Percentiles rank a stretch among this genome's conserved stretches.
Conservation (phyloP, 441 rosid genomes). For the Populus hybrid region DNA sequence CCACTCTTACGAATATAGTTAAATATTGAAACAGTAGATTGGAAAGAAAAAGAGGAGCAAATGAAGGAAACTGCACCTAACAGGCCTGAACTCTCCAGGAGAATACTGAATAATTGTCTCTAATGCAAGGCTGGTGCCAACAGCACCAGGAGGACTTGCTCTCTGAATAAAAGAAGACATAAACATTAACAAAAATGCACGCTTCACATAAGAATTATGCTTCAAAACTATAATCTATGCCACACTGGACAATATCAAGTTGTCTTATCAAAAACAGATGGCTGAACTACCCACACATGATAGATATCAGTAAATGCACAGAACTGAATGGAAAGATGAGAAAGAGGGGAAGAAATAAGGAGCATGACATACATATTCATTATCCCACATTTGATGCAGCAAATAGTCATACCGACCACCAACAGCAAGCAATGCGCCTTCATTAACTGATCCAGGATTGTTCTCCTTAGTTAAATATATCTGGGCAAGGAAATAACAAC, state of each 20-base stretch:
- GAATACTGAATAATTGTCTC: slow-evolving; percentile 79
- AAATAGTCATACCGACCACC: slow-evolving; percentile 95
- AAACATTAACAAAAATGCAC: neutral
- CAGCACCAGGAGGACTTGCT: slow-evolving; percentile 83
- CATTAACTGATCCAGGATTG: slow-evolving; percentile 61
- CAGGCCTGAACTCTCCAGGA: slow-evolving; percentile 60
- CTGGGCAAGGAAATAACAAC: slow-evolving; percentile 34
- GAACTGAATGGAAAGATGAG: neutral
- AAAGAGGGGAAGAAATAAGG: slow-evolving; percentile 20
- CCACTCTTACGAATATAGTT: neutral
- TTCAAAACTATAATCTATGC: neutral
- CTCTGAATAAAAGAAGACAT: slow-evolving; percentile 39
- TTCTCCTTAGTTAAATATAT: slow-evolving; percentile 66
- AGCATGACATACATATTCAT: slow-evolving; percentile 50
- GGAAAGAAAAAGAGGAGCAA: neutral
- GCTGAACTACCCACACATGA: neutral
- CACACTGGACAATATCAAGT: neutral
- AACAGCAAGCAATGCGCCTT: slow-evolving; percentile 78
- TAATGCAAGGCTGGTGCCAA: slow-evolving; percentile 85
- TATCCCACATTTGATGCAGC: slow-evolving; percentile 77
- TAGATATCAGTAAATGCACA: neutral
- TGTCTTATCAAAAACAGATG: neutral
- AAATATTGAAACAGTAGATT: neutral
- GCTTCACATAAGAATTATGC: slow-evolving; percentile 4
- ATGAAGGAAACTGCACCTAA: slow-evolving; percentile 38